phyloP scores from a whole-genome alignment of 176 grass and related monocot genomes.

The Tillandsia leiboldiana region DNA sequence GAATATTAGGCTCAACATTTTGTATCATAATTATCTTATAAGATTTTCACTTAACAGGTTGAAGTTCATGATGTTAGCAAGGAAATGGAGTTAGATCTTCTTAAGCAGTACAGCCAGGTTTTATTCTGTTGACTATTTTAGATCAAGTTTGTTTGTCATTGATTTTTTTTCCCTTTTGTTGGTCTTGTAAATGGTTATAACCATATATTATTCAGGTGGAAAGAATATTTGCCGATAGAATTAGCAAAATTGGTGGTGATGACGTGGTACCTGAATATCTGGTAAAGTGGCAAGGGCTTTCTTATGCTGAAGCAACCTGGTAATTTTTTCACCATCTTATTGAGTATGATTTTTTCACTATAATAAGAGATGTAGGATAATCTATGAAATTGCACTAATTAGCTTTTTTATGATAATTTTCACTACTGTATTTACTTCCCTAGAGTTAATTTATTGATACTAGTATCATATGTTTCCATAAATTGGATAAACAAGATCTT shows the following conservation, averaged over 20 bases:
- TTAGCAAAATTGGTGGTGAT: slow-evolving; percentile 61
- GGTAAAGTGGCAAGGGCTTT: slow-evolving; percentile 99
- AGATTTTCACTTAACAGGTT: slow-evolving; percentile 38
- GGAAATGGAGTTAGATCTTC: slow-evolving; percentile 98
- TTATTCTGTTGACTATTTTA: slow-evolving; percentile 7
- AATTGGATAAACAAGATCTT: too few species aligned
- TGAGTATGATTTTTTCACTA: neutral
- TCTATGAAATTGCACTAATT: too few species aligned
- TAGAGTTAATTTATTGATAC: too few species aligned
- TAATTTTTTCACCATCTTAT: slow-evolving; percentile 29
- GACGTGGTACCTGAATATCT: slow-evolving; percentile 90
- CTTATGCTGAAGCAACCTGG: slow-evolving; percentile 98
- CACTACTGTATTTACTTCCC: too few species aligned
- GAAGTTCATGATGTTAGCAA: slow-evolving; percentile 98
- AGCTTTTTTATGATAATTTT: too few species aligned
- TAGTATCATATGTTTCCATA: too few species aligned
- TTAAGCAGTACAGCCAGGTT: slow-evolving; percentile 99
- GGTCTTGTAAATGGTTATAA: slow-evolving; percentile 19
- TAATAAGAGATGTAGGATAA: too few species aligned
- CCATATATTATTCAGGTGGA: slow-evolving; percentile 72
- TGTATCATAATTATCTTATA: slow-evolving; percentile 3
- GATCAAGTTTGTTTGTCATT: slow-evolving; percentile 1
- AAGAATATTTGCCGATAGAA: slow-evolving; percentile 98
- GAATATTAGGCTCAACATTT: neutral
- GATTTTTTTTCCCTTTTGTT: slow-evolving; percentile 24